Evolutionary conservation across 2,329 filamentous ascomycete genomes (phyloP), one percentile per base, ranked within the genome.

Genomic region (Truncatella angustata): DNA sequence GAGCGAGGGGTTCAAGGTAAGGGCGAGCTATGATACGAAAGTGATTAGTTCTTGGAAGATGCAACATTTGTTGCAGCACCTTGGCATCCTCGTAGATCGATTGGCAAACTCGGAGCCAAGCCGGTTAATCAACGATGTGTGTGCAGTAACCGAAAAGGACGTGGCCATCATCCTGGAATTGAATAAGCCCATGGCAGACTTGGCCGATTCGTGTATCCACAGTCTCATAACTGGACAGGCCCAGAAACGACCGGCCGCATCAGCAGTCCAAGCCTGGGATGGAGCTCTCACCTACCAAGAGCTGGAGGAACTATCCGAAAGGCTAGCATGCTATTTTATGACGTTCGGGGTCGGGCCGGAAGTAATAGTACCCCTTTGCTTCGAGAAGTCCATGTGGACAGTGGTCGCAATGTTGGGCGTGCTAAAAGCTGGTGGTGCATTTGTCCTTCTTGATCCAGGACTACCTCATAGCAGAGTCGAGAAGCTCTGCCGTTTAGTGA

Each of bases 361-460:
- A 24, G n/a, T 21, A n/a, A 44, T 44, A n/a, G 40, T 44, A 14
- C 40, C 40, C 12, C 16, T 44, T n/a, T 5, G 6, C 21, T 44
- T 44, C 20, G 40, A 44, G 21, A 44, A 44, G 20, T 44, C 40
- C 10, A 26, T 9, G 24, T 44, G 40, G 40, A 44, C 58, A 1
- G 50, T 64, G 5, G 58, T 70, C 10, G 60, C 63, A 0, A 66
- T 69, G 54, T 50, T 72, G n/a, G 66, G 58, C 2, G 63, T 70
- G 1, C 50, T 71, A 21, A 71, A 70, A 30, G 61, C 67, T 10
- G 68, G 69, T 4, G 65, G 58, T 3, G 62, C 63, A 0, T 68
- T 62, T 50, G 58, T 63, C 12, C 63, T 54, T 3, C 24, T 53
- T 3, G 40, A 44, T n/a, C 18, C 40, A n/a, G 12, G 20, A n/a